Conservation (phyloP, 108 stramenopile species). For the Cyclotella kingstonii region DNA sequence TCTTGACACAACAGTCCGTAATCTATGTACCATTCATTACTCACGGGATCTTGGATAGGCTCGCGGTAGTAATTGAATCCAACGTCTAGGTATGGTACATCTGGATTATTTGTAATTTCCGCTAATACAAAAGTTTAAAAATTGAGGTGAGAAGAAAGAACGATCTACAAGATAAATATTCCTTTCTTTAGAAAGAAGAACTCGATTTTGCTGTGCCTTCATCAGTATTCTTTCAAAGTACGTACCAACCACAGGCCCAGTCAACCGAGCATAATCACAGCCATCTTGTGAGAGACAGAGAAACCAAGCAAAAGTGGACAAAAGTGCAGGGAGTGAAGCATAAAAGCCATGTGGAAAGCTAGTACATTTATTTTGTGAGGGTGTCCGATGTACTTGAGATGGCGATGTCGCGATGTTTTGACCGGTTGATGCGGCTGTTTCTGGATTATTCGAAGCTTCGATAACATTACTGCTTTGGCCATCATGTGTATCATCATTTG, state of each 20-base stretch:
- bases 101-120: slow-evolving; percentile 33
- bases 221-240: background rate
- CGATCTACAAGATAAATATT: too few species aligned
- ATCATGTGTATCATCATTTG: too few species aligned
- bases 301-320: slow-evolving; percentile 24
- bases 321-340: slow-evolving; percentile 4
- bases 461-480: too few species aligned
- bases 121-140: background rate
- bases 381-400: slow-evolving; percentile 3
- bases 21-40: slow-evolving; percentile 33
- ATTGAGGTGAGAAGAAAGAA: background rate
- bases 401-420: slow-evolving; percentile 8
- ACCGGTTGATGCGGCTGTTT: background rate
- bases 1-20: slow-evolving; percentile 30
- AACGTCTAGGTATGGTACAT: slow-evolving; percentile 57
- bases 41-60: slow-evolving; percentile 27
- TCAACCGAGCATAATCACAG: slow-evolving; percentile 39
- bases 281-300: slow-evolving; percentile 29
- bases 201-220: background rate
- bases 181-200: too few species aligned
- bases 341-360: slow-evolving; percentile 25
- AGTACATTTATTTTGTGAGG: background rate
- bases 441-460: background rate
- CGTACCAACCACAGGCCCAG: slow-evolving; percentile 29
- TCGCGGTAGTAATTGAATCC: slow-evolving; percentile 62